phyloP scores from a whole-genome alignment of 352 stramenopile species.

The Globisporangium uncinulatum region DNA sequence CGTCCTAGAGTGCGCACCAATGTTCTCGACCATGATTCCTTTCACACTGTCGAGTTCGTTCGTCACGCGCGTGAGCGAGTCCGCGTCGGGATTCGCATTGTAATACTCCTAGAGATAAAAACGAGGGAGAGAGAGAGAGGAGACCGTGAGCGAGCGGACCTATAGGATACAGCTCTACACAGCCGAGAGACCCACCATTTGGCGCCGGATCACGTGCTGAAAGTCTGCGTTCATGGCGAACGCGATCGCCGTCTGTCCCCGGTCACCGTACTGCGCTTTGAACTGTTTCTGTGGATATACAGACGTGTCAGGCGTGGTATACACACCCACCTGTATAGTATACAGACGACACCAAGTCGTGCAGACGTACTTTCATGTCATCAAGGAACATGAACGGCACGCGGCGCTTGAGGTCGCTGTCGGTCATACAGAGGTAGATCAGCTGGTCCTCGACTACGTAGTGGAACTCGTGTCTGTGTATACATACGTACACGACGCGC shows the following conservation, averaged over 20 bases:
- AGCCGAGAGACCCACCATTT: slow-evolving; percentile 67
- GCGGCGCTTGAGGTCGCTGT: slow-evolving; percentile 92
- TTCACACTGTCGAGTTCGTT: slow-evolving; percentile 98
- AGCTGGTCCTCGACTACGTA: slow-evolving; percentile 95
- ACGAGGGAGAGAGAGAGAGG: background rate
- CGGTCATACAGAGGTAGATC: slow-evolving; percentile 98
- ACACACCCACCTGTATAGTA: no score
- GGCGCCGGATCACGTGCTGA: slow-evolving; percentile 89
- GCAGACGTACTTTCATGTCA: slow-evolving; percentile 87
- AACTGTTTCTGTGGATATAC: slow-evolving; percentile 53
- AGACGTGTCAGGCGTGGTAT: no score
- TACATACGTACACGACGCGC: no score
- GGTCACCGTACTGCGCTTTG: slow-evolving; percentile 71
- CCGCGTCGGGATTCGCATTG: slow-evolving; percentile 85
- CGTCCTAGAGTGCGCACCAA: slow-evolving; percentile 42
- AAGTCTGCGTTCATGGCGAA: slow-evolving; percentile 99
- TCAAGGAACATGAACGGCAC: slow-evolving; percentile 98
- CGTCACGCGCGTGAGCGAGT: slow-evolving; percentile 91
- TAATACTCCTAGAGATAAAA: slow-evolving; percentile 57
- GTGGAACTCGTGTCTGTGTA: slow-evolving; percentile 87
- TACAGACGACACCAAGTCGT: no score
- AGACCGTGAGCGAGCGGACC: background rate
- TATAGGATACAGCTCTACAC: background rate
- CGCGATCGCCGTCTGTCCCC: slow-evolving; percentile 89
- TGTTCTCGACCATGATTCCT: slow-evolving; percentile 99